These are phyloP conservation scores for Citrullus mucosospermus DNA, from an alignment of 306 rosid species.

Conservation along the genomic window DNA sequence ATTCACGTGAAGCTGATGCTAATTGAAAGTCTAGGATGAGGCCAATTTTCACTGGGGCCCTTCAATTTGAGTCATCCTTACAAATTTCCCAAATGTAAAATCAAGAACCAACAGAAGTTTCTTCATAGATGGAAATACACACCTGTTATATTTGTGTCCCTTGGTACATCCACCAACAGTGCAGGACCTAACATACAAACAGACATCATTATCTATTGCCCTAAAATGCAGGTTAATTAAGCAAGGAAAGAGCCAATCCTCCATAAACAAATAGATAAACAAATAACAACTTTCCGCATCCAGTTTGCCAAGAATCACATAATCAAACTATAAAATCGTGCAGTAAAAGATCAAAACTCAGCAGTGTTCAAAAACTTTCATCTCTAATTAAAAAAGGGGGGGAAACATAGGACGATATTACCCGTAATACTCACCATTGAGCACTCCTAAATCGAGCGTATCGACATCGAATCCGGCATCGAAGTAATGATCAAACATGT, in stretches of 20 bases:
- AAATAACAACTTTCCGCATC: neutral
- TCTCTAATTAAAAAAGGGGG: neutral
- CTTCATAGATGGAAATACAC: slow-evolving; percentile 4
- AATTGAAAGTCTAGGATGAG: too few species aligned
- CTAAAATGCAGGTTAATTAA: neutral
- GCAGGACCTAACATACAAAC: slow-evolving; percentile 44
- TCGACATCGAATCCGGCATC: slow-evolving; percentile 85
- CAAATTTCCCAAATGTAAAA: neutral
- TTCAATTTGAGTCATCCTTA: too few species aligned
- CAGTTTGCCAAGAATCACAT: neutral
- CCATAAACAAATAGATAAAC: neutral
- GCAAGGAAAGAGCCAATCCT: neutral
- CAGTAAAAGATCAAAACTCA: neutral
- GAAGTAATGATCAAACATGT: slow-evolving; percentile 59
- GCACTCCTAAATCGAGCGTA: slow-evolving; percentile 55
- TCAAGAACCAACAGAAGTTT: neutral
- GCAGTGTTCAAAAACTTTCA: neutral
- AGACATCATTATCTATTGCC: neutral
- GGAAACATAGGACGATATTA: too few species aligned
- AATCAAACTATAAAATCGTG: neutral
- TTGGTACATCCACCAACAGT: slow-evolving; percentile 72
- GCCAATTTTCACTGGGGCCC: too few species aligned
- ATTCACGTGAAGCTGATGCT: too few species aligned
- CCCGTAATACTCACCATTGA: slow-evolving; percentile 37
- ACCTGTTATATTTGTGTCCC: slow-evolving; percentile 77